Evolutionary conservation across 306 rosid genomes (phyloP).

Genomic region (Spatholobus suberectus): DNA sequence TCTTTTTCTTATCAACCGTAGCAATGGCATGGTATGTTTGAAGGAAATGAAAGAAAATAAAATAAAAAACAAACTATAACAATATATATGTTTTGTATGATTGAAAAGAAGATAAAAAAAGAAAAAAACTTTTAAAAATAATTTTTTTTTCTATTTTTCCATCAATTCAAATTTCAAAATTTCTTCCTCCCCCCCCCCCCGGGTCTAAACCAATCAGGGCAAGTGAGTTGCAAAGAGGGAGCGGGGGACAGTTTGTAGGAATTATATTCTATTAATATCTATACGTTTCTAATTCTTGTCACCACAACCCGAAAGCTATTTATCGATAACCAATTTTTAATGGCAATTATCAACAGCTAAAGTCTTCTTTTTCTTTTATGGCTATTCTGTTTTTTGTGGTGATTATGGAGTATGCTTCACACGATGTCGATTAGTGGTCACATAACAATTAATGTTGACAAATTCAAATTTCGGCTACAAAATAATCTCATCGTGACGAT

Average conservation of each 20-base stretch:
- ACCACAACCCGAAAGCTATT: neutral
- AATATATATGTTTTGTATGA: too few relatives aligned
- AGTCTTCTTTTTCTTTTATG: neutral
- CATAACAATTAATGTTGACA: neutral
- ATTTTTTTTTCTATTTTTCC: too few relatives aligned
- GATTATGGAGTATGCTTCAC: neutral
- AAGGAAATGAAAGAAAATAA: too few relatives aligned
- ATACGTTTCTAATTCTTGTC: neutral
- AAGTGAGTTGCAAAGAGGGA: too few relatives aligned
- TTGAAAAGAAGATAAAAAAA: too few relatives aligned
- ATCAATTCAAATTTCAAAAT: too few relatives aligned
- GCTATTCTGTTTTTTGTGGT: neutral
- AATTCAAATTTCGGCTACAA: slow-evolving; percentile 1
- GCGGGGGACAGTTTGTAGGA: neutral
- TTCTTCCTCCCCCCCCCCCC: too few relatives aligned
- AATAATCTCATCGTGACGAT: neutral
- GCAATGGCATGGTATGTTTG: too few relatives aligned
- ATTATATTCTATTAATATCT: neutral
- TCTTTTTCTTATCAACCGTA: too few relatives aligned
- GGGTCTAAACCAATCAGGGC: too few relatives aligned
- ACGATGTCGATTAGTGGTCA: neutral
- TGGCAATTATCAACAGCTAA: neutral
- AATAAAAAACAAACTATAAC: too few relatives aligned
- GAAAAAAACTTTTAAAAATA: too few relatives aligned
- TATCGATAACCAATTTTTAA: neutral